Evolutionary conservation across 768 basidiomycete genomes (phyloP), one percentile per base, ranked within the genome.

Genomic region (Tulasnella sp.): DNA sequence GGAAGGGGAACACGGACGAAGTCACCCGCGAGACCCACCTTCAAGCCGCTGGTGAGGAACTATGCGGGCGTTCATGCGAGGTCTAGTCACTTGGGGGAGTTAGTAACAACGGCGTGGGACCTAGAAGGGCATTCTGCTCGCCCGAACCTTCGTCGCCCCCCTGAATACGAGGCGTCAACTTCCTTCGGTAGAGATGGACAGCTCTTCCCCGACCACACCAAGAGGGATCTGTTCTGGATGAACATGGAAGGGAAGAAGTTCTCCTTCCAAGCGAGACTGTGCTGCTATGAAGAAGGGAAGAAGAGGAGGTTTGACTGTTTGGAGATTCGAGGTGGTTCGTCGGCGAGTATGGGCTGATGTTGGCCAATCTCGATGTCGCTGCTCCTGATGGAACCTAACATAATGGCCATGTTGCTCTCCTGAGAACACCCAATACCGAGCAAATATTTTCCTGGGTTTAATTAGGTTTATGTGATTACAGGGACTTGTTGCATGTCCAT

Each of bases 1-100:
- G 96, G 96, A 97, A 83, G 96, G 96, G 96, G 95, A 40, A 92
- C 90, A n/a, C 96, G 95, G 41, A 93, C 92, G 82, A 93, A 91
- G 37, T 93, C 94, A 4, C 93, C 93, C 0, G 86, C 91, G 83
- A 89, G 89, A 77, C 82, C 89, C 0, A 87, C 89, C 16, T 92
- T 92, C 83, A 74, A 83, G 42, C 75, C 75, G 34, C 50, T 72
- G 7, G 72, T 34, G 28, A 64, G 77, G 34, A 75, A 77, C 16
- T 81, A 93, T 96, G 82, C 99, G 98, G 0, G 95, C 94, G 86
- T 98, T 98, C 37, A 87, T 99, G 31, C 90, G 97, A 20, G 84
- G 82, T 50, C n/a, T 37, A 69, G 50, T 80, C 28, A 20, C 40
- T 75, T 50, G 69, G 78, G 72, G 40, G 75, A 69, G 41, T 40